These are phyloP conservation scores for Neurospora sp. DNA, from an alignment of 495 filamentous ascomycete genomes.

Conservation along the genomic window DNA sequence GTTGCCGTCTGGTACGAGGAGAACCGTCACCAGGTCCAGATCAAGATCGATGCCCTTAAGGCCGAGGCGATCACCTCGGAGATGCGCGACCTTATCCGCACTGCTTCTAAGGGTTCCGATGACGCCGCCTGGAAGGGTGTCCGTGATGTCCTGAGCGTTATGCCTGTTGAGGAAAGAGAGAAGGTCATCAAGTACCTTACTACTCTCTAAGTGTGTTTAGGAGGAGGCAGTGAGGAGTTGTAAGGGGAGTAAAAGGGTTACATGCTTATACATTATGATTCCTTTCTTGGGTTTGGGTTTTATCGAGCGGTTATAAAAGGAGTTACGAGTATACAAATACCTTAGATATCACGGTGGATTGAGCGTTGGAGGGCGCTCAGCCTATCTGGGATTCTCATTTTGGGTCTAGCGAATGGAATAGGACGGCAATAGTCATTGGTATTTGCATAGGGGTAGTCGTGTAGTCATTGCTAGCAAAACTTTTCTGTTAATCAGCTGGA, in stretches of 20 bases:
- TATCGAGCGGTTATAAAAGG: neutral
- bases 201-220: neutral
- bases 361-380: neutral
- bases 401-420: neutral
- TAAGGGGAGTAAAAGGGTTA: neutral
- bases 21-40: constrained; percentile 69
- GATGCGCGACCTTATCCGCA: constrained; percentile 64
- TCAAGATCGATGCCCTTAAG: constrained; percentile 72
- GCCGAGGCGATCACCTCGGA: constrained; percentile 67
- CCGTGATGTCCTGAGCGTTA: constrained; percentile 69
- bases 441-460: neutral
- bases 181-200: constrained; percentile 64
- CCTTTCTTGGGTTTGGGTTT: neutral
- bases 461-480: neutral
- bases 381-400: neutral
- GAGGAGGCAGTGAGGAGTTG: neutral
- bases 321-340: neutral
- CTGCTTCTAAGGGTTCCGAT: constrained; percentile 28
- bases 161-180: constrained; percentile 83
- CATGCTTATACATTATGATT: neutral
- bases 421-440: neutral
- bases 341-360: neutral
- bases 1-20: constrained; percentile 98
- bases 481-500: neutral
- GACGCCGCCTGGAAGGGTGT: constrained; percentile 80